Base-by-base conservation (phyloP, 2,329 filamentous ascomycete genomes). In the Xylaria sp. region DNA sequence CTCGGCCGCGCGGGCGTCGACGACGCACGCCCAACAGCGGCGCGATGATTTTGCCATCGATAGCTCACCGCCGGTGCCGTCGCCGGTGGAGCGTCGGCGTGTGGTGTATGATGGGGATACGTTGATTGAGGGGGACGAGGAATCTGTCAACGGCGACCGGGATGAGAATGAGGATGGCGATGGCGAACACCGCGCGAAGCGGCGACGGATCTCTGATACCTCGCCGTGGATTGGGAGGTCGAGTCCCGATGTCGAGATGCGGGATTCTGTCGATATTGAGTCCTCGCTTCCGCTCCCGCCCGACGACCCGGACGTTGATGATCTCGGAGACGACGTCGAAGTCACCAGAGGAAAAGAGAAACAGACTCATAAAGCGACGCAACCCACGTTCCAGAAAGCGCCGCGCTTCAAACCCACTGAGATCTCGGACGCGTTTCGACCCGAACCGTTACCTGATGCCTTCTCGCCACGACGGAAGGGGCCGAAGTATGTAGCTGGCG, bases 401-500 rank as follows among this genome's bases (percentile, higher is more conserved):
- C 76, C 75, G 2, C 74, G 74, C 44, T 78, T 78, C 69, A 76
- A 72, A 52, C 65, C 71, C 54, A 11, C 67, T 30, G 64, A 74
- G 49, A 49, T 58, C 2, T 52, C 54, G 10, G 63, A 57, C 3
- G 50, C 54, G 2, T 49, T 42, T 16, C 61, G 30, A 52, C 68
- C 63, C 37, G 66, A 71, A 34, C 73, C 70, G 6, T 64, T 74
- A 0, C 72, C 75, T 2, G 75, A 76, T 39, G 70, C 66, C 18
- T 77, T 78, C 63, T 78, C 76, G 4, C 76, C 76, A 1, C 70
- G 70, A 19, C 70, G 74, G 34, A 67, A 61, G 50, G 72, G 69
- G 37, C 67, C 66, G 1, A 71, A 65, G 62, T 78, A 77, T 53
- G 59, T 76, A 3, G 63, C 73, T 0, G 76, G 75, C 11, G 76